A percentile compares a stretch with the other conserved stretches of the same genome.
Conservation (phyloP, 768 basidiomycete genomes). For the Gloeopeniophorella convolvens region DNA sequence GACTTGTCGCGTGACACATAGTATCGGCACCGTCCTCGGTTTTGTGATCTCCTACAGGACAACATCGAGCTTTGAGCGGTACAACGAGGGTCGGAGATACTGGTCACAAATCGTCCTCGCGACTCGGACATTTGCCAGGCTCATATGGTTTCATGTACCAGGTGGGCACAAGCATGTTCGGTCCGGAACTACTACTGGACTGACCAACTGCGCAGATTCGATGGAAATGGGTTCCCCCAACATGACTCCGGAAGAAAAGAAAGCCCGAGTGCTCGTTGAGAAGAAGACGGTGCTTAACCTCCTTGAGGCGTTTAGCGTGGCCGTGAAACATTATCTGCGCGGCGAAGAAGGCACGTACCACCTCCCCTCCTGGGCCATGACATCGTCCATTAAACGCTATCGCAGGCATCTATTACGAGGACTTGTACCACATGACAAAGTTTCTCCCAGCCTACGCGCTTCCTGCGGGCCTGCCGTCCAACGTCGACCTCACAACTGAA, state of each 20-base stretch:
- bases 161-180: slow-evolving; percentile 30
- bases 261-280: slow-evolving; percentile 48
- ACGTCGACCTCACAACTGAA: slow-evolving; percentile 24
- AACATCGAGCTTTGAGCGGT: slow-evolving; percentile 68
- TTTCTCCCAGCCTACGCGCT: slow-evolving; percentile 62
- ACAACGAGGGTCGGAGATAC: slow-evolving; percentile 62
- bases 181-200: not conserved
- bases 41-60: slow-evolving; percentile 70
- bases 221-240: slow-evolving; percentile 23
- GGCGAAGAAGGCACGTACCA: slow-evolving; percentile 21
- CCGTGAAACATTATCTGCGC: slow-evolving; percentile 55
- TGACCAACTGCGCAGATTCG: slow-evolving; percentile 20
- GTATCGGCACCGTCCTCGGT: slow-evolving; percentile 60
- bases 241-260: slow-evolving; percentile 30
- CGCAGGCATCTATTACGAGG: slow-evolving; percentile 30
- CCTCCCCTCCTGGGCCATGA: not conserved
- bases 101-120: slow-evolving; percentile 64
- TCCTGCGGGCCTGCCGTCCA: slow-evolving; percentile 43
- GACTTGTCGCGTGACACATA: slow-evolving; percentile 29
- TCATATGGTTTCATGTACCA: slow-evolving; percentile 63
- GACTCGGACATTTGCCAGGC: slow-evolving; percentile 50
- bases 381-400: not conserved
- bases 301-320: slow-evolving; percentile 56
- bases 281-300: slow-evolving; percentile 66
- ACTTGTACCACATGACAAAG: slow-evolving; percentile 64